Conservation (phyloP, 2,329 filamentous ascomycete genomes). For the Fusarium veterinarium region DNA sequence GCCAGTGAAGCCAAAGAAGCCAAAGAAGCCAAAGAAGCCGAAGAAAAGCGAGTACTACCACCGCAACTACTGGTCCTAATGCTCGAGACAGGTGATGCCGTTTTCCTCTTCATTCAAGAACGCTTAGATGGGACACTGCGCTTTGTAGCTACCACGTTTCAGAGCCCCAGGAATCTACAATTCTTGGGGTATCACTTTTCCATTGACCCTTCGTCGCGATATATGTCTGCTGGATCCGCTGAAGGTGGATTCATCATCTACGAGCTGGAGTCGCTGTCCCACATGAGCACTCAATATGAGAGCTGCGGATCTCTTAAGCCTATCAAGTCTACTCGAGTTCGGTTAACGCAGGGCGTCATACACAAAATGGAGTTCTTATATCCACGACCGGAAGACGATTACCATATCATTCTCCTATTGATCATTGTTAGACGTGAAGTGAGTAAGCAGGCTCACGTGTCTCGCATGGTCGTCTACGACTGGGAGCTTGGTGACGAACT, state of each 20-base stretch:
- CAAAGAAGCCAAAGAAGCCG: neutral
- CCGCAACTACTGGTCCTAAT: conserved; percentile 86
- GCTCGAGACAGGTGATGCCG: conserved; percentile 76
- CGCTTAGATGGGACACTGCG: conserved; percentile 58
- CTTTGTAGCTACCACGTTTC: conserved; percentile 71
- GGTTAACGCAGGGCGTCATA: conserved; percentile 75
- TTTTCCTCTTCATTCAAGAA: conserved; percentile 78
- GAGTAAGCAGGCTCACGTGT: conserved; percentile 41
- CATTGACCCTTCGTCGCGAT: conserved; percentile 79
- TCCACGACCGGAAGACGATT: conserved; percentile 72
- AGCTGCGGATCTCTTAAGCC: conserved; percentile 63
- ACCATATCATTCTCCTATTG: conserved; percentile 81
- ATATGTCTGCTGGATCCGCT: conserved; percentile 76
- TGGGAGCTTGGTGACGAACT: conserved; percentile 68
- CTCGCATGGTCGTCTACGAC: conserved; percentile 68
- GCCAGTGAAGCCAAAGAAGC: neutral
- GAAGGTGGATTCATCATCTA: conserved; percentile 78
- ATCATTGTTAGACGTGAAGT: conserved; percentile 61
- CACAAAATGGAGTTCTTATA: conserved; percentile 89
- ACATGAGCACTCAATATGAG: conserved; percentile 63
- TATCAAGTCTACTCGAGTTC: conserved; percentile 61
- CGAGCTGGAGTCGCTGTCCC: conserved; percentile 69
- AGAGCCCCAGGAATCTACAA: conserved; percentile 67
- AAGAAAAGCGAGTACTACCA: conserved; percentile 59
- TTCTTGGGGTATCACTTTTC: conserved; percentile 75